Base-by-base conservation (phyloP, 345 rosid genomes). In the Adansonia digitata region DNA sequence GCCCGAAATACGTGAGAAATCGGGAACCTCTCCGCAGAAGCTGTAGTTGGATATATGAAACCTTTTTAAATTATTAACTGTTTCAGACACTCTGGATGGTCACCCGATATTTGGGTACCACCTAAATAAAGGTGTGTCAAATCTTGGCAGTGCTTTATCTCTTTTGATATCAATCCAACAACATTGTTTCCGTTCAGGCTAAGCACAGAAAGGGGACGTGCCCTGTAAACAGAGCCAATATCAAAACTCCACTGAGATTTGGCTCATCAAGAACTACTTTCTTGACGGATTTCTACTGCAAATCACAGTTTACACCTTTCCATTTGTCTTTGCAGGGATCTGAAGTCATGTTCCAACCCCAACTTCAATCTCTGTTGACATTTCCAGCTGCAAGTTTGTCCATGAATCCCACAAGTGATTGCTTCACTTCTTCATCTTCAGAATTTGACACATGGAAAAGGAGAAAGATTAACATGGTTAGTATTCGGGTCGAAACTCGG, bases 281-380 rank as follows among this genome's bases (percentile, higher is more conserved):
- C 71, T 72, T 83, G 22, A 90, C 87, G 18, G 53, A 56, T 34
- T 71, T 72, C 13, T 22, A 71, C 17, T 34, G 18, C 6, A 17
- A 34, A 66, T 78, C 81, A 46, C 94, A 88, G 2, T 6, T 39
- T n/a, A 88, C 83, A 10, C 92, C 92, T 22, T 1, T n/a, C 94
- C 92, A 86, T 39, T 71, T 77, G 77, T 72, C 84, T 20, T 13
- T 48, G 78, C 92, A 88, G 56, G 91, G 94, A 71, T 85, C 90
- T 15, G 88, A 84, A 75, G 68, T 77, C 31, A 40, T 34, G 80
- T 78, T 82, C 92, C 94, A 90, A 18, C 89, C 91, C 83, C 81
- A 84, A 12, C 43, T 77, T 4, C 6, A 24, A 22, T 64, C 78
- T 13, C 69, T 76, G 5, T n/a, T 65, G 5, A 29, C 74, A 65